Base-by-base conservation (phyloP, 768 basidiomycete species). In the Suillus cothurnatus region DNA sequence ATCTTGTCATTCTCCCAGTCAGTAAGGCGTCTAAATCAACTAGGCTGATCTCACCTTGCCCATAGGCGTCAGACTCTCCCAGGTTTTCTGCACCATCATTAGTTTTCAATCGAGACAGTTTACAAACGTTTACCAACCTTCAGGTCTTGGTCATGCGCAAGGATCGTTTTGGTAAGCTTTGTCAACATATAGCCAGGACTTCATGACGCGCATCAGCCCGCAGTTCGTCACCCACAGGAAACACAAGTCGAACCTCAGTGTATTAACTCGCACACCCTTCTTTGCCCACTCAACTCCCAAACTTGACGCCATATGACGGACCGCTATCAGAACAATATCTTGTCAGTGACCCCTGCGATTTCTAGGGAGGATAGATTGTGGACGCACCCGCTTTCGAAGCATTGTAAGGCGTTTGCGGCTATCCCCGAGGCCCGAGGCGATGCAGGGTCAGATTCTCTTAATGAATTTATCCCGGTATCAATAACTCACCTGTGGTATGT, bases 211-310 rank as follows among this genome's bases (percentile, higher is more conserved):
- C 45, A 66, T 66, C 64, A 64, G 53, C 63, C n/a, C 41, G 0
- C 63, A 26, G 21, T 28, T 31, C n/a, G n/a, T n/a, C n/a, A 15
- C 15, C 49, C 19, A 53, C 31, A 1, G 28, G 58, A 17, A 63
- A 47, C n/a, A 17, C 39, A 62, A 53, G 39, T 66, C 76, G 61
- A 67, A 88, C 90, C 89, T 92, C 56, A 93, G 73, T 61, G 88
- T 81, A 76, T 97, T 97, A 63, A 97, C 95, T 61, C 95, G 87
- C 65, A 96, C 89, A 56, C 89, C 89, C 68, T 90, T 87, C 76
- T 89, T 91, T 0, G 97, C 97, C 95, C 96, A 98, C 79, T 99
- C 97, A 31, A 98, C 94, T 1, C 92, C 96, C 39, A 98, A 83
- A 69, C 91, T 93, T 2, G 92, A 82, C 15, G 94, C 94, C 93